Evolutionary conservation across 2,329 filamentous ascomycete species (phyloP), one percentile per base, ranked within the genome.

Genomic region (Didymella arachidicola): DNA sequence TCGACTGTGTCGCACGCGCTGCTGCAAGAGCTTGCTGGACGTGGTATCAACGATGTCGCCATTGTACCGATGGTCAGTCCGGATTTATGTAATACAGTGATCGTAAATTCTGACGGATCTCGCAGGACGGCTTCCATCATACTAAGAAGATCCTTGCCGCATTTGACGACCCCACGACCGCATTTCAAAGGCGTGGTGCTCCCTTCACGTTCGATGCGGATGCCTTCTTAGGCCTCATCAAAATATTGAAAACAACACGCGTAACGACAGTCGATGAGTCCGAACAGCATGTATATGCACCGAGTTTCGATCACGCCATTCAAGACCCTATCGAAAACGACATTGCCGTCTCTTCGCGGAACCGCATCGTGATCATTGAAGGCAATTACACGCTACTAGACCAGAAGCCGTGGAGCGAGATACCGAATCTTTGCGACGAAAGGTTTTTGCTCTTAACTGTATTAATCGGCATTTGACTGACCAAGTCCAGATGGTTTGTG

Each of bases 331-430:
- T 69, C 6, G 42, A 60, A 29, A 49, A 64, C 29, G 65, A 58
- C 2, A 64, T 70, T 10, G 42, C 48, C 2, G 59, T 72, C 32
- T 69, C 69, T 42, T 67, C 68, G 30, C 60, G 58, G 5, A 68
- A 56, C 16, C 67, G 64, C 8, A 30, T 72, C 7, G 50, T 71
- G 14, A 68, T 72, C 8, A 39, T 71, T 3, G 69, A 72, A 39
- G 69, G 69, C 4, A 72, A 72, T 14, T 72, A 72, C 43, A 70
- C 67, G 3, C 63, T 72, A n/a, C 47, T 70, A 25, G 60, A 63
- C 16, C 60, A 68, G 29, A 55, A 53, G 18, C 67, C 67, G 7
- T 70, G 67, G 67, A 49, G 54, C 38, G 30, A 62, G 7, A 63
- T 70, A 48, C 52, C 63, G 12, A 42, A 59, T 25, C 34, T 58